Conservation (phyloP, 2,329 filamentous ascomycete genomes). For the Ambrosiella cleistominuta region DNA sequence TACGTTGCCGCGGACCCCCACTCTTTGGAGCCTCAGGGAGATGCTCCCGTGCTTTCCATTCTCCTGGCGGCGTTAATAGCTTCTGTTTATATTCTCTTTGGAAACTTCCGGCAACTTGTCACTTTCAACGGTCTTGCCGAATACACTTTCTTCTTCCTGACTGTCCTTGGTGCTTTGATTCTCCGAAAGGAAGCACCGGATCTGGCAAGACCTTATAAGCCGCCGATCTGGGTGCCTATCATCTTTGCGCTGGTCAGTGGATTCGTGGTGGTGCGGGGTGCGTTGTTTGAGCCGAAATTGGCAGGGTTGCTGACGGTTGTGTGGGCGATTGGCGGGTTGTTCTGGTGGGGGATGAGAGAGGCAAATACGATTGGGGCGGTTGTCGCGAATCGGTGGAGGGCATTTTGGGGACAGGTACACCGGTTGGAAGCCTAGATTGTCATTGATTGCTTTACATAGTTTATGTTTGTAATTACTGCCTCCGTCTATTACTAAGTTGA, state of each 20-base stretch:
- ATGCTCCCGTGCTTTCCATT: conserved; percentile 37
- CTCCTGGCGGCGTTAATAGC: conserved; percentile 32
- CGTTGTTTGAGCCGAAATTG: conserved; percentile 38
- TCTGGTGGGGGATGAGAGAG: not conserved
- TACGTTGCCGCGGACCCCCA: too few relatives aligned
- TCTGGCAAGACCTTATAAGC: conserved; percentile 38
- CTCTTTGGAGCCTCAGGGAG: conserved; percentile 18
- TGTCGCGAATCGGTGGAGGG: too few relatives aligned
- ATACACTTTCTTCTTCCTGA: conserved; percentile 47
- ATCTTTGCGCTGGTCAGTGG: conserved; percentile 40
- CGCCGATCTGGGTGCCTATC: conserved; percentile 30
- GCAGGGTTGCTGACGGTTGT: conserved; percentile 27
- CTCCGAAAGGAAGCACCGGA: conserved; percentile 38
- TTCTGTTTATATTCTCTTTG: conserved; percentile 39
- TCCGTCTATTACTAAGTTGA: too few relatives aligned
- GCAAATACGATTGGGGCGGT: not conserved
- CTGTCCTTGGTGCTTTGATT: conserved; percentile 39
- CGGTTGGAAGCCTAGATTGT: too few relatives aligned
- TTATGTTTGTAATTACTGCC: too few relatives aligned
- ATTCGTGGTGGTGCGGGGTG: conserved; percentile 40
- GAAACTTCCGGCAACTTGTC: conserved; percentile 41
- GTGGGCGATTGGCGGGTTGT: not conserved
- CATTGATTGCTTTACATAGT: too few relatives aligned
- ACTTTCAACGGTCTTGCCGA: conserved; percentile 43
- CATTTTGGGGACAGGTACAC: too few relatives aligned